Evolutionary conservation across 805 yeast genomes (phyloP).

Genomic region (Yamadazyma ubonensis): DNA sequence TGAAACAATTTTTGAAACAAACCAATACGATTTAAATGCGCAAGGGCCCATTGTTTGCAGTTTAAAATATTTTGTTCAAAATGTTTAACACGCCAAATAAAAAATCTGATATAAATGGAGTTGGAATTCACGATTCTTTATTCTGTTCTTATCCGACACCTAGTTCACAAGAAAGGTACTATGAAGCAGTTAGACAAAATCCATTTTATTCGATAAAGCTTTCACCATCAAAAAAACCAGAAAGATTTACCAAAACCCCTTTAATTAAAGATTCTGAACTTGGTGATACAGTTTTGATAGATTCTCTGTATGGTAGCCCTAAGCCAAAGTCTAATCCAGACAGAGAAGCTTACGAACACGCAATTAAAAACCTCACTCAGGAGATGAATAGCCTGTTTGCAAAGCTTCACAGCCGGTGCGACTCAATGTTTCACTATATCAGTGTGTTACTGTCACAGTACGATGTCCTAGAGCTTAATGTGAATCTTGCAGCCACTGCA

Average conservation of each 20-base stretch:
- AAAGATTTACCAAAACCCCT: too few relatives aligned
- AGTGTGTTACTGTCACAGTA: conserved; percentile 1
- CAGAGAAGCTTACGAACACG: too few relatives aligned
- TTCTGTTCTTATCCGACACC: not conserved
- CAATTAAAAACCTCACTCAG: too few relatives aligned
- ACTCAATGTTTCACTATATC: not conserved
- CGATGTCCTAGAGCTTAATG: not conserved
- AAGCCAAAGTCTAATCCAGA: too few relatives aligned
- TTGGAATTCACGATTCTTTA: not conserved
- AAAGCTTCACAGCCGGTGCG: not conserved
- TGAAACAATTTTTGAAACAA: not conserved
- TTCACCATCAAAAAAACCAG: not conserved
- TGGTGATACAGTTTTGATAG: too few relatives aligned
- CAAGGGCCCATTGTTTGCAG: too few relatives aligned
- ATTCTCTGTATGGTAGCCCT: too few relatives aligned
- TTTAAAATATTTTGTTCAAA: too few relatives aligned
- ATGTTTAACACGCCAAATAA: not conserved
- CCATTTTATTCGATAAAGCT: not conserved
- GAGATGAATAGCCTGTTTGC: too few relatives aligned
- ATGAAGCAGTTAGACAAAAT: not conserved
- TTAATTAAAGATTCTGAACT: too few relatives aligned
- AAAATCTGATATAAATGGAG: too few relatives aligned
- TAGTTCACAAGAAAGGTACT: not conserved
- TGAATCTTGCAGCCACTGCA: not conserved
- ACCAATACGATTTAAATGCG: not conserved